Evolutionary conservation across 192 early-diverging fungal species (phyloP), one percentile per base, ranked within the genome.

Genomic region (Powellomyces hirtus): DNA sequence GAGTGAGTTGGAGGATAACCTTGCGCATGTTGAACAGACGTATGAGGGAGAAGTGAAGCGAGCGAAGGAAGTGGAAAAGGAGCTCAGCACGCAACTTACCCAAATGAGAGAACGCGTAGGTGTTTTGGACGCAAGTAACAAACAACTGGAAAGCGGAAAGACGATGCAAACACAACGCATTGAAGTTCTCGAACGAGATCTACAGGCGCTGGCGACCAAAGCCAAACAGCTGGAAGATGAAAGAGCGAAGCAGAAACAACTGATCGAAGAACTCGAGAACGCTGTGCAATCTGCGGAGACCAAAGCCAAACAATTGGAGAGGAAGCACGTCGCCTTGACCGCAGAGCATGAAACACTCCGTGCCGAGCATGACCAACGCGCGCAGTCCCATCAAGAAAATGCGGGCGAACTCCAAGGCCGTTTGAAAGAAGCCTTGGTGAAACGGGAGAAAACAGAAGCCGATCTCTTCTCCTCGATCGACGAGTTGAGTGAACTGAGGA

Each of bases 1-100:
- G 13, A 27, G 26, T 35, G 68, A 62, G 26, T 36, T 70, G 35
- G 68, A 70, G 29, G 49, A 22, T 13, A 62, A 51, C n/a, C 30
- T 70, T 33, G 5, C 42, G 49, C 56, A 49, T 14, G 14, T 24
- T 2, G 16, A 2, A 16, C 4, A 49, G 16, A 16, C 26, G 2
- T 24, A 49, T 7, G 46, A 49, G 46, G 46, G n/a, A 18, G 46
- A 49, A 49, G 46, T 24, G 46, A 3, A 49, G 26, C n/a, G 4
- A 14, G 46, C 16, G 5, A 49, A 49, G 26, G 2, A 3, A 3
- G n/a, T 24, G 5, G 46, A 49, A 3, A 49, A 18, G 46, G n/a
- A n/a, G n/a, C n/a, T n/a, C n/a, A n/a, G n/a, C n/a, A n/a, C n/a
- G n/a, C n/a, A n/a, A n/a, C n/a, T n/a, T n/a, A n/a, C n/a, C n/a